phyloP scores from a whole-genome alignment of 2,329 filamentous ascomycete species.

The Lachnum nothofagi region DNA sequence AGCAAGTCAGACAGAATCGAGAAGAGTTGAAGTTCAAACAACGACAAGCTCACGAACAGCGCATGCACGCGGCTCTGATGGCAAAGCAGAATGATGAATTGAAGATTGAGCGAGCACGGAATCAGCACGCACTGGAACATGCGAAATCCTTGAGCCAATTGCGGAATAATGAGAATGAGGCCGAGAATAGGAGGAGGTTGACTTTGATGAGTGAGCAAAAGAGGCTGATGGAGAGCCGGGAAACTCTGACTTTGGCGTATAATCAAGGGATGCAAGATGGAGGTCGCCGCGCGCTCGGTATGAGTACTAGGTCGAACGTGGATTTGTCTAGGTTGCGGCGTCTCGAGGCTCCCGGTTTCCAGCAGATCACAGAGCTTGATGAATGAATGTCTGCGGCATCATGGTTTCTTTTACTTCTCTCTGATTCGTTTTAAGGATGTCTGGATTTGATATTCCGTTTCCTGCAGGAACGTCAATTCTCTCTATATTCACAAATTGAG shows the following conservation, averaged over 20 bases:
- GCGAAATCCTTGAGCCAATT: constrained; percentile 15
- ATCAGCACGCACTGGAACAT: constrained; percentile 15
- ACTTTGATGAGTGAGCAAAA: constrained; percentile 15
- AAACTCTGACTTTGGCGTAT: constrained; percentile 11
- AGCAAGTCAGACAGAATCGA: constrained; percentile 15
- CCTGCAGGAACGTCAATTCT: too few relatives aligned
- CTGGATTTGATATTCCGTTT: too few relatives aligned
- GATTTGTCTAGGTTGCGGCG: constrained; percentile 4
- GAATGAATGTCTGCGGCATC: too few relatives aligned
- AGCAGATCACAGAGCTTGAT: too few relatives aligned
- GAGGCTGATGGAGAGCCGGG: constrained; percentile 15
- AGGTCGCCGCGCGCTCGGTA: constrained; percentile 9
- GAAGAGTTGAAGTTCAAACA: constrained; percentile 12
- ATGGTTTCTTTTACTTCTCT: too few relatives aligned
- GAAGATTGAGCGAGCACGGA: constrained; percentile 7
- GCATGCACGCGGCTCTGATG: constrained; percentile 10
- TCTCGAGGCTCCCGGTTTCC: too few relatives aligned
- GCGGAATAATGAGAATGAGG: constrained; percentile 20
- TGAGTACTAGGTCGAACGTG: constrained; percentile 11
- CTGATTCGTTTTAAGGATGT: too few relatives aligned
- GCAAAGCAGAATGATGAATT: constrained; percentile 20
- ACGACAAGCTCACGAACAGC: constrained; percentile 15
- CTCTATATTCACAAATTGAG: too few relatives aligned
- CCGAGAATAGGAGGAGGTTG: constrained; percentile 14
- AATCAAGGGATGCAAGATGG: constrained; percentile 10